Base-by-base conservation (phyloP, 106 monocot genomes). In the Dioscorea dumetorum region DNA sequence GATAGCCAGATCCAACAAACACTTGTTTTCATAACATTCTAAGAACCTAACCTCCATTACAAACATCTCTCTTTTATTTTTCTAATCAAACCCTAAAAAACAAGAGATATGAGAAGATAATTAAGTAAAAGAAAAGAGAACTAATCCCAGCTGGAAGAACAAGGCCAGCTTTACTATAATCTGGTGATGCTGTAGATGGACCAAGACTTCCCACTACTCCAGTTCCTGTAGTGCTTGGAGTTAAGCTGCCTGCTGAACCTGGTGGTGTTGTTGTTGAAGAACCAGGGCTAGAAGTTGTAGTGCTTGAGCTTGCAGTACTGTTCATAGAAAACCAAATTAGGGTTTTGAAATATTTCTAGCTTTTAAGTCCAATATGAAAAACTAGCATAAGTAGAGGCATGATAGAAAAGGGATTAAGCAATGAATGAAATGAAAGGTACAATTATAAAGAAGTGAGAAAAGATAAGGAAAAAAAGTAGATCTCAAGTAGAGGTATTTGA, bases 291-390 rank as follows among this genome's bases (percentile, higher is more conserved):
- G 9, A 0, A 6, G 1, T 41, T n/a, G 62, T 24, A 15, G 60
- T 50, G 14, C 48, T 24, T 48, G 71, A 50, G 49, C 69, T 69
- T 17, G 76, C 76, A 57, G 76, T 20, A 63, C 69, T 76, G 57
- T 17, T 23, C 33, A 69, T 12, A 50, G 7, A 7, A 67, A 67
- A 50, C n/a, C 48, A 62, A 31, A 20, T 9, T 28, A 28, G 28
- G 28, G 28, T 16, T n/a, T 16, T 16, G 21, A 70, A 9, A 69
- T n/a, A n/a, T n/a, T 4, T 3, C n/a, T 3, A 31, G 59, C 13
- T 4, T 2, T 8, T 13, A 17, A 48, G 22, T 10, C 23, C 18
- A 41, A 20, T 9, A 9, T 41, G 11, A 32, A 19, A n/a, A 58
- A 60, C 8, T 11, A 2, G 49, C 0, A 51, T 15, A 62, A 72